phyloP scores from a whole-genome alignment of 2,329 filamentous ascomycete genomes.

The Neopestalotiopsis rosae region DNA sequence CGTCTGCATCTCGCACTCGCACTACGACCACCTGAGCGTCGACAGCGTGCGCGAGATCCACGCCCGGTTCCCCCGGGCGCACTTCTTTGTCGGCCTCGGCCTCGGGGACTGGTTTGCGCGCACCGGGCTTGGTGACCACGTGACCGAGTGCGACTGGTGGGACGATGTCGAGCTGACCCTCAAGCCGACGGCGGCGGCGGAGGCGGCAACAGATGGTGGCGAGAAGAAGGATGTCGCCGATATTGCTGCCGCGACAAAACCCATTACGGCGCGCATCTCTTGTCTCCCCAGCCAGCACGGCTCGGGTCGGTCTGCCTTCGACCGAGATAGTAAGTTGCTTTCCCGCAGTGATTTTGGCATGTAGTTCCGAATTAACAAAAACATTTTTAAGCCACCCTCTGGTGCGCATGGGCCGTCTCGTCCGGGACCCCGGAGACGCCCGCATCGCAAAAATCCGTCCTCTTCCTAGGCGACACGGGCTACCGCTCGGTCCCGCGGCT shows the following conservation, averaged over 20 bases:
- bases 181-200: slow-evolving; percentile 20
- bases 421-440: slow-evolving; percentile 51
- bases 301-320: slow-evolving; percentile 70
- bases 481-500: slow-evolving; percentile 79
- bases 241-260: slow-evolving; percentile 36
- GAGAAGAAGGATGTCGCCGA: slow-evolving; percentile 36
- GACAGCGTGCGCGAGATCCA: slow-evolving; percentile 75
- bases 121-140: slow-evolving; percentile 69
- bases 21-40: slow-evolving; percentile 91
- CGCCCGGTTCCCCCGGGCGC: slow-evolving; percentile 74
- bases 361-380: too few relatives aligned
- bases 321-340: slow-evolving; percentile 49
- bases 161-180: slow-evolving; percentile 78
- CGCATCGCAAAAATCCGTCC: slow-evolving; percentile 70
- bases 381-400: slow-evolving; percentile 65
- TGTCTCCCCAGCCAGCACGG: slow-evolving; percentile 88
- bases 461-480: slow-evolving; percentile 89
- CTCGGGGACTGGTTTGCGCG: slow-evolving; percentile 82
- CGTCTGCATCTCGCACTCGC: slow-evolving; percentile 85
- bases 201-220: slow-evolving; percentile 23
- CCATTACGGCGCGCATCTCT: slow-evolving; percentile 74
- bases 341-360: neutral
- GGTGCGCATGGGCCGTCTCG: slow-evolving; percentile 84
- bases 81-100: slow-evolving; percentile 88
- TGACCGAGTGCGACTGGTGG: slow-evolving; percentile 97